phyloP scores from a whole-genome alignment of 345 rosid species.

The Dipteronia sinensis region DNA sequence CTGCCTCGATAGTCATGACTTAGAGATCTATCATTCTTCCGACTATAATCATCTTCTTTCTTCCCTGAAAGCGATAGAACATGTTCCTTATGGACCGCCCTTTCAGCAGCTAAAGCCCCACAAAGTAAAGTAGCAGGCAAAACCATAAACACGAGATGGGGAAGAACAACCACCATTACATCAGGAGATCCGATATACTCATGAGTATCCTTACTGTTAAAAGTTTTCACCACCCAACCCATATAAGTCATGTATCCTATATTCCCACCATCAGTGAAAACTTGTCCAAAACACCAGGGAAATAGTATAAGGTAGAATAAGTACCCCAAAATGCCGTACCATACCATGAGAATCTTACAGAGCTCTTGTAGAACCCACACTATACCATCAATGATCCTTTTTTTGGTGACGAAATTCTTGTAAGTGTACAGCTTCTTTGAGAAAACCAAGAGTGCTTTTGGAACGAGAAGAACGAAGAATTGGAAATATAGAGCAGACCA shows the following conservation, averaged over 20 bases:
- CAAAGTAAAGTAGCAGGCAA: slow-evolving; percentile 57
- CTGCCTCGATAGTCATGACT: slow-evolving; percentile 22
- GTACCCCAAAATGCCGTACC: slow-evolving; percentile 70
- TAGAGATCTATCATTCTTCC: slow-evolving; percentile 34
- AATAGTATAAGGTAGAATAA: slow-evolving; percentile 61
- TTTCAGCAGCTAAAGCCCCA: slow-evolving; percentile 74
- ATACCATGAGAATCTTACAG: slow-evolving; percentile 58
- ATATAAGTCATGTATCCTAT: slow-evolving; percentile 78
- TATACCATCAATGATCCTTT: slow-evolving; percentile 47
- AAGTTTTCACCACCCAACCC: slow-evolving; percentile 74
- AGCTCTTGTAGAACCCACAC: slow-evolving; percentile 76
- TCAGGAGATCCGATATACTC: slow-evolving; percentile 75
- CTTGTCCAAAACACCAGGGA: slow-evolving; percentile 80
- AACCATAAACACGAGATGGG: slow-evolving; percentile 65
- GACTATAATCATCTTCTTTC: slow-evolving; percentile 68
- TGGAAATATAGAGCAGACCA: slow-evolving; percentile 53
- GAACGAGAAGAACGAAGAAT: slow-evolving; percentile 56
- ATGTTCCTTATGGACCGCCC: slow-evolving; percentile 53
- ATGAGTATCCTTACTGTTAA: slow-evolving; percentile 33
- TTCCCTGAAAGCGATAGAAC: slow-evolving; percentile 52
- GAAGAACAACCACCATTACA: slow-evolving; percentile 80
- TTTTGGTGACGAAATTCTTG: slow-evolving; percentile 46
- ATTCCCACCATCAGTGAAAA: slow-evolving; percentile 53
- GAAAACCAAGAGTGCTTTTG: slow-evolving; percentile 50
- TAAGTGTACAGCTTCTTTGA: slow-evolving; percentile 58